Evolutionary conservation across 148 eudicot genomes (phyloP).

Genomic region (Nepenthes gracilis): DNA sequence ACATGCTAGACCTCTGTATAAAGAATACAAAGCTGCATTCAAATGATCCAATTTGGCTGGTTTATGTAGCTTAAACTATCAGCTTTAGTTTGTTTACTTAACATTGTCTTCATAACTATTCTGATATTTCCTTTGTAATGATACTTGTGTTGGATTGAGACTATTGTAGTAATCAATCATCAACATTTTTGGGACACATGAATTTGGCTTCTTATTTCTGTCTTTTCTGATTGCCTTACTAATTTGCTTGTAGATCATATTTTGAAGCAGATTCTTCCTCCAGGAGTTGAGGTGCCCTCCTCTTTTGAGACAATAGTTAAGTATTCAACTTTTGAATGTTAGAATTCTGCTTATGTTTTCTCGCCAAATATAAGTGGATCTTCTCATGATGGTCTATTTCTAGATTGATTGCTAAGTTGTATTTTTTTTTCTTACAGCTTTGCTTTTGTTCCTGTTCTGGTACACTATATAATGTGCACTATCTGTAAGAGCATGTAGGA

Average conservation of each 20-base stretch:
- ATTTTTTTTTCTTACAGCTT: neutral
- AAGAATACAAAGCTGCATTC: too few species aligned
- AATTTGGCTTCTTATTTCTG: neutral
- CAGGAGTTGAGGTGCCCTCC: slow-evolving; percentile 85
- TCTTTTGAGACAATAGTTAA: slow-evolving; percentile 99
- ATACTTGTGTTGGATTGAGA: too few species aligned
- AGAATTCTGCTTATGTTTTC: neutral
- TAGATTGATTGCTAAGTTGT: neutral
- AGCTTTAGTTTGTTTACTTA: too few species aligned
- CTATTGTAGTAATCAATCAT: too few species aligned
- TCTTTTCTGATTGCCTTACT: neutral
- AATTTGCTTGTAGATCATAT: slow-evolving; percentile 56
- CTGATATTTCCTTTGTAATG: too few species aligned
- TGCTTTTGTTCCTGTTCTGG: neutral
- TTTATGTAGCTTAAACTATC: too few species aligned
- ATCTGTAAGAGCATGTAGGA: neutral
- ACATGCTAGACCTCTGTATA: too few species aligned
- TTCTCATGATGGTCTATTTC: neutral
- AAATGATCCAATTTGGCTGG: too few species aligned
- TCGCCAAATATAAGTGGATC: too few species aligned
- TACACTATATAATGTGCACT: neutral
- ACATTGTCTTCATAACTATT: too few species aligned
- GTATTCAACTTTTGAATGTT: slow-evolving; percentile 20
- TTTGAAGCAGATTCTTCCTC: slow-evolving; percentile 86
- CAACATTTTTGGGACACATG: neutral